phyloP scores from a whole-genome alignment of 768 basidiomycete genomes.

The Melanogaster broomeanus region DNA sequence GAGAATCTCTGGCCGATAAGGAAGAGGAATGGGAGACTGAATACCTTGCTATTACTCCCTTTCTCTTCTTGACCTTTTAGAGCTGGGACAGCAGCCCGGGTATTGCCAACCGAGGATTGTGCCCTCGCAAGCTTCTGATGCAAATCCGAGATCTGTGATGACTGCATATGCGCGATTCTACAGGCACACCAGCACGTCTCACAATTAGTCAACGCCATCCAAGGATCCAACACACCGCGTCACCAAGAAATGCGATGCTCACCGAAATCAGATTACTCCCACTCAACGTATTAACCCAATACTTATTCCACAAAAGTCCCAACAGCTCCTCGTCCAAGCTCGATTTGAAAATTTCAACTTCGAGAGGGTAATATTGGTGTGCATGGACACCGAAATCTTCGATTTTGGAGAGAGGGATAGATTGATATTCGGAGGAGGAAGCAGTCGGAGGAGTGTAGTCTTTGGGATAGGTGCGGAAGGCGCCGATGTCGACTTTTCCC shows the following conservation, averaged over 20 bases:
- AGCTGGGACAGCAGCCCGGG: conserved; percentile 57
- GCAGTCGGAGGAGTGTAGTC: conserved; percentile 83
- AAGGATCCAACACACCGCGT: not conserved
- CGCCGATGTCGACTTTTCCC: conserved; percentile 98
- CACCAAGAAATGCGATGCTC: conserved; percentile 20
- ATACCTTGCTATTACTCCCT: conserved; percentile 42
- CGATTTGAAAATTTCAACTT: conserved; percentile 94
- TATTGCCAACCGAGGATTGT: conserved; percentile 53
- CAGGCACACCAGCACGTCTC: not conserved
- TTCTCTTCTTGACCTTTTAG: conserved; percentile 55
- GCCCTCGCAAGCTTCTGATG: conserved; percentile 87
- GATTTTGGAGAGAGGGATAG: conserved; percentile 94
- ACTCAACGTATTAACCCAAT: conserved; percentile 97
- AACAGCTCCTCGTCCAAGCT: conserved; percentile 85
- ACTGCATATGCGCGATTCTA: conserved; percentile 96
- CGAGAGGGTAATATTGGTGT: conserved; percentile 92
- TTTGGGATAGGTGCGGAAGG: conserved; percentile 97
- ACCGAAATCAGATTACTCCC: conserved; percentile 93
- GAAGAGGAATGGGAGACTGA: not conserved
- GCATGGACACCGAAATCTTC: conserved; percentile 99
- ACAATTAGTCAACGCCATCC: no score
- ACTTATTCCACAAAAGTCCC: conserved; percentile 96
- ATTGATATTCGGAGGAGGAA: conserved; percentile 85
- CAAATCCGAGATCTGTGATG: conserved; percentile 84
- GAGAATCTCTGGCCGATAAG: not conserved